Evolutionary conservation across 441 rosid genomes (phyloP), one percentile per base, ranked within the genome.

Genomic region (Pelargonium fulgidum): DNA sequence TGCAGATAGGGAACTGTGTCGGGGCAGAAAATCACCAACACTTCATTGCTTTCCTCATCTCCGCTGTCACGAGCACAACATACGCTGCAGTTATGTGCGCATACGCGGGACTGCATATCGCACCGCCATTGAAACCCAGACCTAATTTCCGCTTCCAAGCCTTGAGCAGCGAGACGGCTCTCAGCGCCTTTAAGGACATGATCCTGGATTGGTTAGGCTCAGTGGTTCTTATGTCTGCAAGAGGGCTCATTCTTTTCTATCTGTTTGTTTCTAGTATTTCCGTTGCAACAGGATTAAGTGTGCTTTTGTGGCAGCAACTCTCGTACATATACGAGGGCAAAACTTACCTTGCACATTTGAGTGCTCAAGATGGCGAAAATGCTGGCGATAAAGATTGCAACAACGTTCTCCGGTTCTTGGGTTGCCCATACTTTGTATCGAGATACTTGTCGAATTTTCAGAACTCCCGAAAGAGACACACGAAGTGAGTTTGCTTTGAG

Each of bases 1-100:
- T 85, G 82, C 91, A 93, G 99, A 93, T 93, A 68, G 99, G 97
- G 68, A 91, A 93, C 71, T 93, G 97, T 66, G 95, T 93, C 36
- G 98, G 97, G 14, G 97, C 93, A 33, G 87, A 86, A 64, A 93
- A 93, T 80, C 98, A 91, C 67, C 80, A 81, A 17, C 76, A 81
- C 68, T 93, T 93, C 78, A 72, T 91, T 39, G 75, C 80, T 66
- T 93, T 89, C 81, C 98, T 91, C 73, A 79, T 89, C 29, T 87
- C 89, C 12, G 85, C 92, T 9, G 77, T 93, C 69, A 64, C 78
- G 76, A 88, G 98, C 79, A 84, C 85, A 36, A 22, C 76, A 58
- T 93, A 91, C 24, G 89, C 85, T 69, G 62, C 87, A 10, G 52
- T 68, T 65, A 80, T 90, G 86, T 84, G 85, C 69, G 75, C 67